Base-by-base conservation (phyloP, 345 rosid genomes). In the Citrus glauca region DNA sequence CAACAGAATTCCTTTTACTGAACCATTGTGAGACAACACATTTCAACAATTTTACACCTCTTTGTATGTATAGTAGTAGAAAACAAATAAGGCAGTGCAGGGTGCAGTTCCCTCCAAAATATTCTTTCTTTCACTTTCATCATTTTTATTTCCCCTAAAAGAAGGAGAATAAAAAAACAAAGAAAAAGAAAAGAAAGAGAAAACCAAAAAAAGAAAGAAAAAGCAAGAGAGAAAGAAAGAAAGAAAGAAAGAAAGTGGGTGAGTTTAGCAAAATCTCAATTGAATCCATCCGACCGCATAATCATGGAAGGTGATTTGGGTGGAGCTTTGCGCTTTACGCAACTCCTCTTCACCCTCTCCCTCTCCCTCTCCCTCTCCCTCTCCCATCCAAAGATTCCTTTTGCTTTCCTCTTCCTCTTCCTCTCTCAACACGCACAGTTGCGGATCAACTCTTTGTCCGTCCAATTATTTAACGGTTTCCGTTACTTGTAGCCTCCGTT, bases 261-360 rank as follows among this genome's bases (percentile, higher is more conserved):
- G 57, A 37, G 68, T 66, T 80, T 80, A 17, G 79, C 77, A 38
- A 75, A 76, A 66, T 38, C 40, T 38, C 22, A 1, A 60, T 50
- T 17, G 50, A 19, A 9, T 22, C 55, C 35, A 57, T n/a, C 62
- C 38, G 30, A 17, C 73, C 56, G 48, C 55, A 73, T n/a, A 62
- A 57, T 73, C 50, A 81, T 78, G 73, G 61, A 71, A 81, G 81
- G 84, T 72, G 84, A 56, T 42, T 66, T 83, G 77, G 84, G 87
- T 89, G 86, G 89, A 81, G 88, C 79, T 84, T 84, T 84, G 72
- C 88, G 86, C 74, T 70, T 14, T 62, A 63, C 66, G 75, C 56
- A 42, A 17, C 7, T 16, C 37, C 69, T 71, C 33, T 62, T 40
- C 45, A 2, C 45, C 0, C 45, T 40, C 45, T 40, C 13, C 45